Conservation (phyloP, 2,329 filamentous ascomycete species). For the Diaporthe vaccinii region DNA sequence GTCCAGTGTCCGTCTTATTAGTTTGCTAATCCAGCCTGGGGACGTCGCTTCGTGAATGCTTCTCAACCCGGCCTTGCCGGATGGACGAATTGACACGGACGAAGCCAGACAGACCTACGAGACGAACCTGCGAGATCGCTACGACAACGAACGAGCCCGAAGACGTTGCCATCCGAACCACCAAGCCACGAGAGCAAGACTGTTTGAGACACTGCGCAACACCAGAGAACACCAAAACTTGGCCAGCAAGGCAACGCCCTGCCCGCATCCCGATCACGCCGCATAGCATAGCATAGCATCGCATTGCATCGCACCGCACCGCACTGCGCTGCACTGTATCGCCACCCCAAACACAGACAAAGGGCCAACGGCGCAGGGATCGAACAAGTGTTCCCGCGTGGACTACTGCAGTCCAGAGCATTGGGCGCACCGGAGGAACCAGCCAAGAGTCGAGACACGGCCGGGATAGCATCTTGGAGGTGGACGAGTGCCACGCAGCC, state of each 20-base stretch:
- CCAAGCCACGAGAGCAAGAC: constrained; percentile 11
- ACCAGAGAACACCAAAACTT: background rate
- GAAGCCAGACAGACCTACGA: background rate
- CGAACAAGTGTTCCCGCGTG: constrained; percentile 8
- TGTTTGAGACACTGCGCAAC: constrained; percentile 33
- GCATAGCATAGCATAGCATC: background rate
- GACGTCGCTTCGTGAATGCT: background rate
- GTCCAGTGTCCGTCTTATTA: constrained; percentile 27
- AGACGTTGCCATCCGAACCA: constrained; percentile 3
- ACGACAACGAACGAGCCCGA: background rate
- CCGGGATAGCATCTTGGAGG: constrained; percentile 29
- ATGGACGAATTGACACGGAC: constrained; percentile 15
- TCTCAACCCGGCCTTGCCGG: constrained; percentile 26
- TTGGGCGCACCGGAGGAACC: constrained; percentile 4
- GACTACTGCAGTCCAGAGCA: constrained; percentile 33
- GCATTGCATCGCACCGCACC: background rate
- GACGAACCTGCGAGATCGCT: background rate
- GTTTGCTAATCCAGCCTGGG: constrained; percentile 11
- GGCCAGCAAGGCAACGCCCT: constrained; percentile 6
- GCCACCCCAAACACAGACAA: background rate
- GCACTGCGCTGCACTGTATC: background rate
- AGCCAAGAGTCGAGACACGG: constrained; percentile 27
- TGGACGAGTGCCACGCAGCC: constrained; percentile 18
- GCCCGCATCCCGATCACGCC: constrained; percentile 15
- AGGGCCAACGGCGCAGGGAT: constrained; percentile 5